Evolutionary conservation across 306 rosid species (phyloP).

Genomic region (Potentilla sterilis): DNA sequence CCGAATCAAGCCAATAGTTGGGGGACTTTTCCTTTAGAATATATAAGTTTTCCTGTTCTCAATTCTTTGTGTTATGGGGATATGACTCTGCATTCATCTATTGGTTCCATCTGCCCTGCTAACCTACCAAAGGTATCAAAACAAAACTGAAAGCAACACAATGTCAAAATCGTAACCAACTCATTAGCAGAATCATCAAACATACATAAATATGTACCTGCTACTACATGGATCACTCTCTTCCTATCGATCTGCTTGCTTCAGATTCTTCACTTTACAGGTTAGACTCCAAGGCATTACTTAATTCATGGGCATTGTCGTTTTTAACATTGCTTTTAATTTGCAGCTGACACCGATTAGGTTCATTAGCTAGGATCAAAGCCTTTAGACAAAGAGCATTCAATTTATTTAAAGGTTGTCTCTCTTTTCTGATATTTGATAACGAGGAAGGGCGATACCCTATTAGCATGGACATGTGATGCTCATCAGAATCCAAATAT

Average conservation of each 20-base stretch:
- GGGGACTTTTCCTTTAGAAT: conserved; percentile 36
- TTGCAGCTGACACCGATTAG: conserved; percentile 39
- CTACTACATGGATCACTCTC: background rate
- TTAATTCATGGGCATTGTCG: conserved; percentile 7
- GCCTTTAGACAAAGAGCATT: conserved; percentile 34
- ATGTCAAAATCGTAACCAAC: conserved; percentile 34
- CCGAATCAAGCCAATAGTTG: conserved; percentile 20
- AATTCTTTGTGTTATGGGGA: conserved; percentile 26
- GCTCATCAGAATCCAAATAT: too few relatives aligned
- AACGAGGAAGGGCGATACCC: background rate
- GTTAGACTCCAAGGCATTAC: conserved; percentile 8
- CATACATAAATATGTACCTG: background rate
- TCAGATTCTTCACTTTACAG: conserved; percentile 18
- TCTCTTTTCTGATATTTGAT: background rate
- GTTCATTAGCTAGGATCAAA: conserved; percentile 24
- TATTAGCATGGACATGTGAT: too few relatives aligned
- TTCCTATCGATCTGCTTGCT: conserved; percentile 9
- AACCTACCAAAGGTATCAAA: conserved; percentile 39
- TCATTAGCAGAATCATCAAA: conserved; percentile 19
- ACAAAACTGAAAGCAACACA: conserved; percentile 32
- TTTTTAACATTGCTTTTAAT: conserved; percentile 27
- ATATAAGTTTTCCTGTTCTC: conserved; percentile 34
- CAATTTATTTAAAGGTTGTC: conserved; percentile 2
- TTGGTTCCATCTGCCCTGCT: conserved; percentile 45
- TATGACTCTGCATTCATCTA: conserved; percentile 39